These are phyloP conservation scores for Rosa rugosa DNA, from an alignment of 306 rosid genomes.

Conservation along the genomic window DNA sequence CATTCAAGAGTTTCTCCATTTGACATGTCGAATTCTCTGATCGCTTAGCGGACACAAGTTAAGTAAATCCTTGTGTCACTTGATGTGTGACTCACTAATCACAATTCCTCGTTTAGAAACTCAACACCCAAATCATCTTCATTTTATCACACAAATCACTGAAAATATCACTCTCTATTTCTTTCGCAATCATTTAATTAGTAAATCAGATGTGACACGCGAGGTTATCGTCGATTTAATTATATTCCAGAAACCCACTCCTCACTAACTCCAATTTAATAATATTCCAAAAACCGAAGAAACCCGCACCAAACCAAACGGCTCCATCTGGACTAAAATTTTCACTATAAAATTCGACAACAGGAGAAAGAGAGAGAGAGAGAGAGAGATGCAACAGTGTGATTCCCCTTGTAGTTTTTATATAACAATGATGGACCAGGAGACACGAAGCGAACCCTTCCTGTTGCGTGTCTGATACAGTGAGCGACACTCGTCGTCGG, in stretches of 20 bases:
- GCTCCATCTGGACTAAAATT: background rate
- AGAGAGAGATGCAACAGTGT: background rate
- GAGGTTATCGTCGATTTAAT: background rate
- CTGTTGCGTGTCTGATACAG: background rate
- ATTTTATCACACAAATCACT: no score
- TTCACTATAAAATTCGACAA: background rate
- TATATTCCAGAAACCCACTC: background rate
- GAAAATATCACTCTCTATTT: no score
- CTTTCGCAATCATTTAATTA: background rate
- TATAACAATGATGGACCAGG: background rate
- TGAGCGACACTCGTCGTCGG: constrained; percentile 1
- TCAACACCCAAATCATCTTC: no score
- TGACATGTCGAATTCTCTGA: no score
- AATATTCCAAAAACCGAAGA: background rate
- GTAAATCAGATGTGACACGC: background rate
- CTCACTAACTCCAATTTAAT: background rate
- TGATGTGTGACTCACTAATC: no score
- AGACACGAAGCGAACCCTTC: background rate
- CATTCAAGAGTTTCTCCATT: no score
- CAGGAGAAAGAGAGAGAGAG: background rate
- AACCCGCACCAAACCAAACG: background rate
- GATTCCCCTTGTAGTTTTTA: background rate
- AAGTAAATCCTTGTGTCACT: no score
- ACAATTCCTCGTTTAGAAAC: no score
- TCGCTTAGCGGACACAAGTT: no score